Base-by-base conservation (phyloP, 257 asterid genomes). In the Solanum sejunctum region DNA sequence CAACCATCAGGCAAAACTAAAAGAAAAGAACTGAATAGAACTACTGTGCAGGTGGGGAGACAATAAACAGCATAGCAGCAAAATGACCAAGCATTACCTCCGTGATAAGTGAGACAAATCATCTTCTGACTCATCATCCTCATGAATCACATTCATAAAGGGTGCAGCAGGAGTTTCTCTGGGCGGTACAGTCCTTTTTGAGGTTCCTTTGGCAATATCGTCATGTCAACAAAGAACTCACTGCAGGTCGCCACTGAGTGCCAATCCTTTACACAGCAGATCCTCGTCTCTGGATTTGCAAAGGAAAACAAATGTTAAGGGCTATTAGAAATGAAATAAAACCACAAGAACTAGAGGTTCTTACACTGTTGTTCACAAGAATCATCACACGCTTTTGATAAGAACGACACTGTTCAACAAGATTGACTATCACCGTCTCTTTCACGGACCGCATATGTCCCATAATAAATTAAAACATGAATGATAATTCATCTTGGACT, bases 111-210 rank as follows among this genome's bases (percentile, higher is more conserved):
- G 91, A 87, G 90, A 90, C 88, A 95, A 95, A 89, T 96, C 98
- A 90, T 96, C 98, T 89, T 96, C 99, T 6, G 95, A 64, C 88
- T 96, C 99, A 21, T 95, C 98, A 81, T 91, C 98, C 88, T 96
- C 99, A 12, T 96, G 97, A 92, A 90, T 92, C 87, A 93, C 92
- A 89, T 91, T 93, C 97, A 95, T 89, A 73, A 95, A 90, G 84
- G 98, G 94, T 20, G 95, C 94, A 86, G 89, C 89, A 47, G 92
- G 94, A 70, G 94, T 77, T 75, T 86, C 92, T 71, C 57, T 75
- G 43, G 84, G 87, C 60, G 84, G 88, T 73, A 45, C 86, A 18
- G 93, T 28, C 82, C 41, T 89, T 47, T 91, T 77, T n/a, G 93
- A 87, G 55, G 77, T 87, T 86, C 95, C 97, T 32, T 86, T 85